Evolutionary conservation across 192 early-diverging fungal genomes (phyloP).

Genomic region (Coemansia sp.): DNA sequence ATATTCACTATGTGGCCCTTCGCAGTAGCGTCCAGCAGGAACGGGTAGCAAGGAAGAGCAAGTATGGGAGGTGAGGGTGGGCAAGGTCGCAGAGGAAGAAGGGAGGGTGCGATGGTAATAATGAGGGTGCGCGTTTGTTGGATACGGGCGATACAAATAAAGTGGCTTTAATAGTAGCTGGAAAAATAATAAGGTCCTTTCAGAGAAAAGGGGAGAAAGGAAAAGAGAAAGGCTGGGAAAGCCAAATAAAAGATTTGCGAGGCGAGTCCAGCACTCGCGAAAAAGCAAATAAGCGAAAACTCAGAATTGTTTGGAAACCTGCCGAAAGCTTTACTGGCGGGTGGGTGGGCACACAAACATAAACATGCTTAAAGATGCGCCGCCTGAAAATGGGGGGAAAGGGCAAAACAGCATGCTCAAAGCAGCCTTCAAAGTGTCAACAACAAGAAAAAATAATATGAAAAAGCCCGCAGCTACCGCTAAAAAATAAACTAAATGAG

Average conservation of each 20-base stretch:
- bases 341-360: not conserved
- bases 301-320: not conserved
- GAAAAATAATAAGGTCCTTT: not conserved
- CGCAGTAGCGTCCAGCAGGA: no score
- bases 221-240: conserved; percentile 1
- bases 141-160: not conserved
- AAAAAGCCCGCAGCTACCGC: not conserved
- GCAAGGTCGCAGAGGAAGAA: no score
- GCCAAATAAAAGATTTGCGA: not conserved
- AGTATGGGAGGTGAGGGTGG: not conserved
- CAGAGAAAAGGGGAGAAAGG: not conserved
- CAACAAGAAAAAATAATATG: not conserved
- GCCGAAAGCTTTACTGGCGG: not conserved
- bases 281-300: not conserved
- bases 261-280: not conserved
- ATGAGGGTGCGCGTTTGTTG: no score
- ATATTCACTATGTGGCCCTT: not conserved
- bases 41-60: no score
- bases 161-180: not conserved
- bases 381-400: not conserved
- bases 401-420: not conserved
- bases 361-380: not conserved
- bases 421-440: not conserved
- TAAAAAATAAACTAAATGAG: not conserved
- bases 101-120: no score